phyloP scores from a whole-genome alignment of 352 stramenopile species.

The Phytopythium oedochilum region DNA sequence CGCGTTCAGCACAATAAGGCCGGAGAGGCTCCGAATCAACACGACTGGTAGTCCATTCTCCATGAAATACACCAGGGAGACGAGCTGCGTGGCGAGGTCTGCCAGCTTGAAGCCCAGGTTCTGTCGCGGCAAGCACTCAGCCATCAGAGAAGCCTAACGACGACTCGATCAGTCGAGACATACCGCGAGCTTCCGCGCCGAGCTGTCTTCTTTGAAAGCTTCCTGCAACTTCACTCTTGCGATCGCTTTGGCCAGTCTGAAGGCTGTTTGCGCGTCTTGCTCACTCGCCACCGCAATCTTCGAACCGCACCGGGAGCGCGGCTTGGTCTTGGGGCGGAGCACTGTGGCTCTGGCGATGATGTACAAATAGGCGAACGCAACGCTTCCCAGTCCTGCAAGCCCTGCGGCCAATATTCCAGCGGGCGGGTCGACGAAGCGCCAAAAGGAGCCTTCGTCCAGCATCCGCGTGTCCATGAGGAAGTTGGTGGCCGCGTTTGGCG shows the following conservation, averaged over 20 bases:
- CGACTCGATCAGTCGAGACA: background rate
- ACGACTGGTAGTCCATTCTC: conserved; percentile 5
- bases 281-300: background rate
- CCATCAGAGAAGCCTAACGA: no score
- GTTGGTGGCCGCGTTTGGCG: conserved; percentile 8
- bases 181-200: background rate
- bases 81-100: conserved; percentile 5
- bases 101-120: conserved; percentile 1
- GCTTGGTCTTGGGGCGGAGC: background rate
- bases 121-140: background rate
- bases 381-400: background rate
- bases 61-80: conserved; percentile 9
- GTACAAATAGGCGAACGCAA: background rate
- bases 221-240: background rate
- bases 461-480: conserved; percentile 5
- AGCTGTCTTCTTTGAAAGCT: background rate
- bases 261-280: background rate
- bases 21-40: background rate
- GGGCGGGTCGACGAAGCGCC: conserved; percentile 6
- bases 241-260: background rate
- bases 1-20: conserved; percentile 3
- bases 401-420: background rate
- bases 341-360: background rate
- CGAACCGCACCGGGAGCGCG: background rate
- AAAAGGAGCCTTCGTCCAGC: conserved; percentile 11